Conservation (phyloP, 169 alveolate species). For the Plasmodium sp. region DNA sequence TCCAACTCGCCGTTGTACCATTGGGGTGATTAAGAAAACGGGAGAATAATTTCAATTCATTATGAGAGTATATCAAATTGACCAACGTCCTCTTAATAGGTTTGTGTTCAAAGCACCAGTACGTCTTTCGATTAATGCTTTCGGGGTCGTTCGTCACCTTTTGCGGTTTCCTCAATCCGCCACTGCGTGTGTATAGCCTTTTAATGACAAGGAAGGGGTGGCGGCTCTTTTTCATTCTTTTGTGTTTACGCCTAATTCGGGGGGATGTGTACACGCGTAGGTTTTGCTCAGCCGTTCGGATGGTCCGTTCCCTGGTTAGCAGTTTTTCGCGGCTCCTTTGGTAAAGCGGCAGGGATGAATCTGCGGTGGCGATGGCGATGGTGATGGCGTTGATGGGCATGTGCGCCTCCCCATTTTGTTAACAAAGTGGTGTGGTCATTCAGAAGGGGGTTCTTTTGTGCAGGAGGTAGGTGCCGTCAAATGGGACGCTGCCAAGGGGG, state of each 20-base stretch:
- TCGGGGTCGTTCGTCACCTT: slow-evolving; percentile 84
- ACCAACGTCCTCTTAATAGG: slow-evolving; percentile 80
- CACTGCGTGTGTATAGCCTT: slow-evolving; percentile 68
- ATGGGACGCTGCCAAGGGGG: not conserved
- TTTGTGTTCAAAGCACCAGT: slow-evolving; percentile 85
- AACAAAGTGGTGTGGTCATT: not conserved
- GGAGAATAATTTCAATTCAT: slow-evolving; percentile 59
- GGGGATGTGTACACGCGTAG: not conserved
- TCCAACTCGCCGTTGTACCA: slow-evolving; percentile 4
- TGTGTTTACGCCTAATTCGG: not conserved
- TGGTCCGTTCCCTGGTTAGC: not conserved
- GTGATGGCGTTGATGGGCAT: not conserved
- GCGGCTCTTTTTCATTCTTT: slow-evolving; percentile 24
- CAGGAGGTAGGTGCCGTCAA: not conserved
- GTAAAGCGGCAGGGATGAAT: not conserved
- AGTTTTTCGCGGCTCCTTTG: not conserved
- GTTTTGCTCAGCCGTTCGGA: not conserved
- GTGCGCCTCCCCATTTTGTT: not conserved
- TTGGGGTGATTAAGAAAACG: slow-evolving; percentile 39
- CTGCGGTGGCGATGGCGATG: not conserved
- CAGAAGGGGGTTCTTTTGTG: not conserved
- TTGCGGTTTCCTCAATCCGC: slow-evolving; percentile 73
- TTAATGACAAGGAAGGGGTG: slow-evolving; percentile 18
- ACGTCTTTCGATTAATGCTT: slow-evolving; percentile 81
- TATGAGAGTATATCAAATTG: slow-evolving; percentile 72